phyloP scores from a whole-genome alignment of 805 yeast genomes.

The Ogataea nonfermentans region DNA sequence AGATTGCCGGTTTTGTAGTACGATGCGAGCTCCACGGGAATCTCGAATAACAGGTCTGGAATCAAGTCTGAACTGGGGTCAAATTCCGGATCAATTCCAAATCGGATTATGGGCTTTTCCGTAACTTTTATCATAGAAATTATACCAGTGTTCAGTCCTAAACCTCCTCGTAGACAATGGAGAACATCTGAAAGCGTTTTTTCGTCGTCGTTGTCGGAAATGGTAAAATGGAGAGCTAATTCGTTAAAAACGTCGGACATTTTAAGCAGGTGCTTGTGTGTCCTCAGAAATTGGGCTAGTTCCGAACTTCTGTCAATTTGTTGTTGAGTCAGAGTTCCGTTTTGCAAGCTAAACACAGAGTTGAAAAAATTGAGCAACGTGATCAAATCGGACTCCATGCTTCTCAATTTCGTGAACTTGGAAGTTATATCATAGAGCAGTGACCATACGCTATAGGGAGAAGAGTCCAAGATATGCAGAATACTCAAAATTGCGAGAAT shows the following conservation, averaged over 20 bases:
- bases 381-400: slow-evolving; percentile 18
- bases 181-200: slow-evolving; percentile 7
- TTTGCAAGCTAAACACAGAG: neutral
- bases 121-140: slow-evolving; percentile 7
- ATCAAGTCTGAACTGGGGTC: slow-evolving; percentile 5
- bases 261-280: slow-evolving; percentile 7
- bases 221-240: slow-evolving; percentile 4
- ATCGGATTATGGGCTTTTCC: slow-evolving; percentile 13
- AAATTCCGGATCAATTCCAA: slow-evolving; percentile 6
- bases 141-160: slow-evolving; percentile 11
- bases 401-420: slow-evolving; percentile 11
- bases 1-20: slow-evolving; percentile 15
- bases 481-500: slow-evolving; percentile 14
- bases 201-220: slow-evolving; percentile 1
- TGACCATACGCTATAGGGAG: slow-evolving; percentile 17
- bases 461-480: slow-evolving; percentile 9
- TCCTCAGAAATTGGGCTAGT: slow-evolving; percentile 8
- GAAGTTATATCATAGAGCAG: slow-evolving; percentile 18
- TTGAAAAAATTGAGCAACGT: slow-evolving; percentile 21
- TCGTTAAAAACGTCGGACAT: slow-evolving; percentile 7
- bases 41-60: slow-evolving; percentile 15
- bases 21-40: slow-evolving; percentile 11
- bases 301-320: neutral
- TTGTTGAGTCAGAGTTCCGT: neutral
- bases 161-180: slow-evolving; percentile 12